These are phyloP conservation scores for Fusarium odoratissimum DNA, from an alignment of 2,329 filamentous ascomycete genomes.

Conservation along the genomic window DNA sequence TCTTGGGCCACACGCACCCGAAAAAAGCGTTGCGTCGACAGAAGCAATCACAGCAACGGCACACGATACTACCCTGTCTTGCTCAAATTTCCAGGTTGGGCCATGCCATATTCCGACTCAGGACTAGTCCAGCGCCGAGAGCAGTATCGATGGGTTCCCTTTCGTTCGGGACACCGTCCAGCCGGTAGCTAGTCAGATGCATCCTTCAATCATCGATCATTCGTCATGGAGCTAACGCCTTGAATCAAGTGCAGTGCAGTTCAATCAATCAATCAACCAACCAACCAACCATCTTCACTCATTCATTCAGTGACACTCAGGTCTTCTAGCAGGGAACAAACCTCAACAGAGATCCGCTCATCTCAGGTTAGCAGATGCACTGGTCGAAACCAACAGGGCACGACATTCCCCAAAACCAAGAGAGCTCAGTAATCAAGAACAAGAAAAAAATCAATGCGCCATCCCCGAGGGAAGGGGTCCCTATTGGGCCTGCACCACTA, in stretches of 20 bases:
- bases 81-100: constrained; percentile 28
- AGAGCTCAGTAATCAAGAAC: constrained; percentile 24
- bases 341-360: background rate
- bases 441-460: constrained; percentile 36
- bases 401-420: background rate
- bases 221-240: constrained; percentile 8
- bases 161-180: constrained; percentile 31
- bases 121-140: constrained; percentile 26
- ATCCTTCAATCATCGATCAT: constrained; percentile 34
- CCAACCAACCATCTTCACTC: background rate
- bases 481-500: constrained; percentile 32
- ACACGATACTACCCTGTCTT: constrained; percentile 31
- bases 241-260: constrained; percentile 11
- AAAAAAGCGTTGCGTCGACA: constrained; percentile 29
- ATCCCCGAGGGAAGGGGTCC: constrained; percentile 31
- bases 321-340: background rate
- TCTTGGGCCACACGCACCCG: constrained; percentile 12
- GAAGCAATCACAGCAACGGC: constrained; percentile 26
- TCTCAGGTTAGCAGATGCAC: background rate
- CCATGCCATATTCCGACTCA: constrained; percentile 25
- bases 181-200: constrained; percentile 25
- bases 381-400: background rate
- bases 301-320: background rate
- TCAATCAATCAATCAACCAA: background rate
- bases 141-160: constrained; percentile 8